Percentiles rank a stretch among this genome's conserved stretches.
These are phyloP conservation scores for Penicillium fimorum DNA, from an alignment of 495 filamentous ascomycete species.

Conservation along the genomic window DNA sequence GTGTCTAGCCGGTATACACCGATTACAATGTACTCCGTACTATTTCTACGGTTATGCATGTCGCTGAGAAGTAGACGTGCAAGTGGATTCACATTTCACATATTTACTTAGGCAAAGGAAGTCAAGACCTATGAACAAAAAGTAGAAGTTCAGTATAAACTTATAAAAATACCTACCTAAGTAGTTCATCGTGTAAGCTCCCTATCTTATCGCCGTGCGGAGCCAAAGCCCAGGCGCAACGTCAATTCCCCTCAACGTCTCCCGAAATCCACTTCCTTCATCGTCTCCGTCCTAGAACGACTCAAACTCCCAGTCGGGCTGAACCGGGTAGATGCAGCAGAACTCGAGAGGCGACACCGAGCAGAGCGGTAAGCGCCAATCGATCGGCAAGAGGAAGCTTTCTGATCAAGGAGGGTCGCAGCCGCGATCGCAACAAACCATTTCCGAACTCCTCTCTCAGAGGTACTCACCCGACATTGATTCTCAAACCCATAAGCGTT, in stretches of 20 bases:
- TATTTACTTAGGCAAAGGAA: background rate
- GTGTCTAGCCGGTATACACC: no score
- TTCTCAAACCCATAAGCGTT: slow-evolving; percentile 42
- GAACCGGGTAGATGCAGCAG: slow-evolving; percentile 51
- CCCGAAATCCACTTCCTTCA: slow-evolving; percentile 12
- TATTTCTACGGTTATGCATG: no score
- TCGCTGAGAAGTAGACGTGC: background rate
- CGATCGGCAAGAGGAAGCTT: slow-evolving; percentile 48
- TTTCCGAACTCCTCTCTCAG: slow-evolving; percentile 49
- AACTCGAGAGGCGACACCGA: slow-evolving; percentile 43
- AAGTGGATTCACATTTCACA: background rate
- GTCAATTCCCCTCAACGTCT: slow-evolving; percentile 28
- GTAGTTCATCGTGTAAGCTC: slow-evolving; percentile 7
- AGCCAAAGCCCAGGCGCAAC: slow-evolving; percentile 21
- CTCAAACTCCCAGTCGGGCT: slow-evolving; percentile 23
- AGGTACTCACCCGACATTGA: slow-evolving; percentile 21
- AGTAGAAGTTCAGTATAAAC: background rate
- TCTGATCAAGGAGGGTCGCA: slow-evolving; percentile 41
- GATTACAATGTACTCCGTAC: no score
- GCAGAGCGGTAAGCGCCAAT: slow-evolving; percentile 50
- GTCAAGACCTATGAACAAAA: background rate
- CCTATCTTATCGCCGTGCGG: slow-evolving; percentile 34
- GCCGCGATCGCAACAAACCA: slow-evolving; percentile 46
- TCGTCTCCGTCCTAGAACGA: slow-evolving; percentile 11
- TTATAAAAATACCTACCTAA: background rate